phyloP scores from a whole-genome alignment of 345 rosid genomes.

The Microcos paniculata region DNA sequence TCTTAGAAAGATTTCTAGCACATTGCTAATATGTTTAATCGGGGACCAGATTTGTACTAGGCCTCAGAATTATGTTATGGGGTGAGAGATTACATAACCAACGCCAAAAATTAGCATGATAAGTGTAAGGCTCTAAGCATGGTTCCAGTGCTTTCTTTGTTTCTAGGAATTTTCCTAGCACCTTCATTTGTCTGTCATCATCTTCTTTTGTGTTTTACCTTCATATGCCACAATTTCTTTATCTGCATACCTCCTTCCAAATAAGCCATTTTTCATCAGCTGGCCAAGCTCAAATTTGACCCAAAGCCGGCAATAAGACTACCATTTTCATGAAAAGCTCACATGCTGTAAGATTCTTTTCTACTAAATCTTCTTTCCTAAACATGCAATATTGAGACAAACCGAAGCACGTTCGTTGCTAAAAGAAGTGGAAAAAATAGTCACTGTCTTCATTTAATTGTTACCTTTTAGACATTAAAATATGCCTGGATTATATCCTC shows the following conservation, averaged over 20 bases:
- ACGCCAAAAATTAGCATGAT: not conserved
- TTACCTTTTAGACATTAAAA: not conserved
- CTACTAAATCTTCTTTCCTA: not conserved
- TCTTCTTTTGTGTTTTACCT: not conserved
- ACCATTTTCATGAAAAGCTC: not conserved
- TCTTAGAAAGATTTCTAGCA: no score
- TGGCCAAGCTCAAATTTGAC: slow-evolving; percentile 7
- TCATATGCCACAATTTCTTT: not conserved
- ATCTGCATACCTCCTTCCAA: slow-evolving; percentile 1
- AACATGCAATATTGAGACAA: not conserved
- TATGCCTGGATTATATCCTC: not conserved
- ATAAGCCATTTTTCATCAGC: slow-evolving; percentile 14
- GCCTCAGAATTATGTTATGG: not conserved
- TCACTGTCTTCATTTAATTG: not conserved
- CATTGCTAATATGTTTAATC: not conserved
- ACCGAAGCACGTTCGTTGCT: not conserved
- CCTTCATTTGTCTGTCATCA: slow-evolving; percentile 6
- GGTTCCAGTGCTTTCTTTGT: not conserved
- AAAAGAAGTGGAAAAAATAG: not conserved
- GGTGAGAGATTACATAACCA: not conserved
- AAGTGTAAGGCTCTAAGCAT: not conserved
- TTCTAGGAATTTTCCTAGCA: slow-evolving; percentile 3
- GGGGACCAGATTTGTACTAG: not conserved
- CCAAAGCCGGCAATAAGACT: not conserved
- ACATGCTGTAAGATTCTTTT: slow-evolving; percentile 6